Conservation (phyloP, 208 protist species). For the Leishmania tropica region DNA sequence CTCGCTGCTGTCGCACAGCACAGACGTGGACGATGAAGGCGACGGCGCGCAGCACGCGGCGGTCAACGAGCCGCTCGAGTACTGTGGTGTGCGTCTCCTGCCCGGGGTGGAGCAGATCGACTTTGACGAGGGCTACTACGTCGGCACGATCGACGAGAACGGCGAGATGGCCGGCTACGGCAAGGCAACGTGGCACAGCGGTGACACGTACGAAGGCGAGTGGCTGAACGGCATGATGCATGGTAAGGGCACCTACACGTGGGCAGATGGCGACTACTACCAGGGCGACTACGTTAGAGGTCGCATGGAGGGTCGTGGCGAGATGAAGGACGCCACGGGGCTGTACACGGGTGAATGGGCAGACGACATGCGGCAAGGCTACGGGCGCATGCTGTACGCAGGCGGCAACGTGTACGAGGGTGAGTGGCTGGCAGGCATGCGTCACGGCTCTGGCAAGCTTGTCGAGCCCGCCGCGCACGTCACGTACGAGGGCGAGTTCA, state of each 20-base stretch:
- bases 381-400: slow-evolving; percentile 78
- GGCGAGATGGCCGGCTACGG: slow-evolving; percentile 80
- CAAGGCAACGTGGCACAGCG: slow-evolving; percentile 74
- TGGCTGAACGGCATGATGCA: slow-evolving; percentile 80
- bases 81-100: slow-evolving; percentile 47
- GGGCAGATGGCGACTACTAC: slow-evolving; percentile 82
- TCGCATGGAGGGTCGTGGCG: slow-evolving; percentile 72
- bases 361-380: slow-evolving; percentile 82
- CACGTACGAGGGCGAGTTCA: slow-evolving; percentile 79
- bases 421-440: slow-evolving; percentile 83
- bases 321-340: slow-evolving; percentile 79
- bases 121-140: slow-evolving; percentile 81
- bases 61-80: slow-evolving; percentile 18
- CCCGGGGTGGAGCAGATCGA: slow-evolving; percentile 54
- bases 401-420: slow-evolving; percentile 86
- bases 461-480: slow-evolving; percentile 45
- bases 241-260: slow-evolving; percentile 76
- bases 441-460: slow-evolving; percentile 83
- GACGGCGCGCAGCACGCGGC: neutral
- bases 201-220: slow-evolving; percentile 82
- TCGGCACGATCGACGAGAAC: slow-evolving; percentile 72
- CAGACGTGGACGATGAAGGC: neutral
- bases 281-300: slow-evolving; percentile 65
- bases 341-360: slow-evolving; percentile 87
- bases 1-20: neutral